Percentiles rank a stretch among this genome's conserved stretches.
phyloP scores from a whole-genome alignment of 176 grass and related monocot genomes.

The Juncus inflexus region DNA sequence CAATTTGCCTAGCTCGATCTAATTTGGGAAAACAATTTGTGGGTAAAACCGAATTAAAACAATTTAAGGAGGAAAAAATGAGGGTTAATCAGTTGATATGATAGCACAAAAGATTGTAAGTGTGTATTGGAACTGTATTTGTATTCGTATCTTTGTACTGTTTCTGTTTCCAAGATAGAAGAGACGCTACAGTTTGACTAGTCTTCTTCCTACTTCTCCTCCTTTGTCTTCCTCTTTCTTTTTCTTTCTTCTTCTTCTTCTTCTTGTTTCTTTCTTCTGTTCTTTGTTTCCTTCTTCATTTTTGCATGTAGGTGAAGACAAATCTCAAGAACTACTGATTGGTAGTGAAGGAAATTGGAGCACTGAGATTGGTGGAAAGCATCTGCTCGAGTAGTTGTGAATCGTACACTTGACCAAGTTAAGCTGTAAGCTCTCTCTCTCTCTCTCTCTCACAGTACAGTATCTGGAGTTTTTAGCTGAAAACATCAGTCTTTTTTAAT shows the following conservation, averaged over 20 bases:
- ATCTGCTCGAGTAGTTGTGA: no score
- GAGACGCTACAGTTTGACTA: constrained; percentile 26
- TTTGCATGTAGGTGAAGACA: no score
- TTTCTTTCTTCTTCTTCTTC: not conserved
- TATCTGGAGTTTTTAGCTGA: not conserved
- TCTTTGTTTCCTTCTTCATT: not conserved
- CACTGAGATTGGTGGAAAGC: no score
- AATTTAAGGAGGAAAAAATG: not conserved
- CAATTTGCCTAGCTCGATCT: not conserved
- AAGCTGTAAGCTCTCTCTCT: not conserved
- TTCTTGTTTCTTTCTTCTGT: not conserved
- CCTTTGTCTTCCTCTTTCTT: not conserved
- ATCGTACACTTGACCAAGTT: no score
- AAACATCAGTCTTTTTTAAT: not conserved
- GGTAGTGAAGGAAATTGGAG: no score
- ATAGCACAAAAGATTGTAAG: no score
- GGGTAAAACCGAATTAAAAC: no score
- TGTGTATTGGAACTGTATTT: no score
- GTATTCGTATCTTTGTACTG: no score
- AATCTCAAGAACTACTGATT: no score
- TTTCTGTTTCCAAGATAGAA: no score
- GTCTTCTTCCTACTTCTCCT: constrained; percentile 10
- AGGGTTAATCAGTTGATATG: not conserved
- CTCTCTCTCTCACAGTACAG: not conserved
- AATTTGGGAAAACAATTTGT: no score